phyloP scores from a whole-genome alignment of 495 filamentous ascomycete species.

The Darksidea phi region DNA sequence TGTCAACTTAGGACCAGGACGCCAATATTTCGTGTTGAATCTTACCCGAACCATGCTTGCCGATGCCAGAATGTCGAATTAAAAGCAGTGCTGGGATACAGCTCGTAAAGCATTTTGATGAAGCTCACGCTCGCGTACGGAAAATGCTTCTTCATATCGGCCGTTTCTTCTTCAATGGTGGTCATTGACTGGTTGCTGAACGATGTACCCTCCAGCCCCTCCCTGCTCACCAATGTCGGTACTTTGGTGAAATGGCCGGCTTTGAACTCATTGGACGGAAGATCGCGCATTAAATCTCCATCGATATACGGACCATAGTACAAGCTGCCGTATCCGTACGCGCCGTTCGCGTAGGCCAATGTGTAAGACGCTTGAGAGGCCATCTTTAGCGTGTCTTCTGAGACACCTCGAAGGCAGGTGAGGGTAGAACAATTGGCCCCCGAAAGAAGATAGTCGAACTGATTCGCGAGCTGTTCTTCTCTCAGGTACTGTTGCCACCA shows the following conservation, averaged over 20 bases:
- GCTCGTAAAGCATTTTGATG: conserved; percentile 3
- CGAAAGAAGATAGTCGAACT: conserved; percentile 17
- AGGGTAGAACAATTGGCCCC: conserved; percentile 13
- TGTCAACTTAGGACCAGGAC: background rate
- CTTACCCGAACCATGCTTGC: conserved; percentile 23
- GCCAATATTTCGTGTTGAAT: background rate
- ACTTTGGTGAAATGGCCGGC: conserved; percentile 26
- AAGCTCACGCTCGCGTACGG: conserved; percentile 9
- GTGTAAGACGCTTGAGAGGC: conserved; percentile 5
- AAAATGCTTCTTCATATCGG: conserved; percentile 20
- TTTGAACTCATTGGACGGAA: conserved; percentile 11
- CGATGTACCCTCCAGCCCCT: conserved; percentile 19
- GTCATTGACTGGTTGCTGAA: conserved; percentile 23
- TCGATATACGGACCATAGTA: conserved; percentile 31
- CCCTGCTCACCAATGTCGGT: conserved; percentile 10
- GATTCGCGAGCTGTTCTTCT: background rate
- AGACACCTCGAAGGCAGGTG: conserved; percentile 3
- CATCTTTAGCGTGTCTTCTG: conserved; percentile 1
- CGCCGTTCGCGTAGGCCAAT: background rate
- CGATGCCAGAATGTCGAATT: conserved; percentile 31
- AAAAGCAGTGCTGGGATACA: conserved; percentile 19
- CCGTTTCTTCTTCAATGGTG: conserved; percentile 5
- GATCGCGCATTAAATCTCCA: conserved; percentile 15
- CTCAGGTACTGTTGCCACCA: conserved; percentile 27
- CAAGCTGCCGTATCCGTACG: conserved; percentile 28